Conservation (phyloP, 2,329 filamentous ascomycete genomes). For the Microcera coccophila region DNA sequence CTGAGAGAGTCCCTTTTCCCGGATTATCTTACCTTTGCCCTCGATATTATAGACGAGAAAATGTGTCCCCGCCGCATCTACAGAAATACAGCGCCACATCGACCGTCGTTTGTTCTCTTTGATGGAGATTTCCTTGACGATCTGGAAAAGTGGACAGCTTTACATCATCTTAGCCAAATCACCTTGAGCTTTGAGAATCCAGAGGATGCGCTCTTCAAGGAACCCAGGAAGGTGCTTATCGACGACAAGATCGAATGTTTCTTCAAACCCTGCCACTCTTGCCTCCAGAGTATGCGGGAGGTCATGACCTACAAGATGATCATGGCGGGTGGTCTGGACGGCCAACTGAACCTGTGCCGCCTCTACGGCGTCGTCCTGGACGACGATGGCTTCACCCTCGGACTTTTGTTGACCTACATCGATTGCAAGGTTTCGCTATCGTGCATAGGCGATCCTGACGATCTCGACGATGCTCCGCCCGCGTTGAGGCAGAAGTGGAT, state of each 20-base stretch:
- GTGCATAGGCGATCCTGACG: too few relatives aligned
- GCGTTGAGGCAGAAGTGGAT: slow-evolving; percentile 12
- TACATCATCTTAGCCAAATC: slow-evolving; percentile 20
- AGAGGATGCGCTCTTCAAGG: too few relatives aligned
- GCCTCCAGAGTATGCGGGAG: too few relatives aligned
- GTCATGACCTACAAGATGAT: too few relatives aligned
- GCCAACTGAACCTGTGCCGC: too few relatives aligned
- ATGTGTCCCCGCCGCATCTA: slow-evolving; percentile 7
- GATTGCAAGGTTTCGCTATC: slow-evolving; percentile 8
- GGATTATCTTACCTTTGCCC: slow-evolving; percentile 12
- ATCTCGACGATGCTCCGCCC: background rate
- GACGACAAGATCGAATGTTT: too few relatives aligned
- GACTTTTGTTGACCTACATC: slow-evolving; percentile 17
- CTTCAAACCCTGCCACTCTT: too few relatives aligned
- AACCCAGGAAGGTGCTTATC: too few relatives aligned
- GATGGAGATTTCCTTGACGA: slow-evolving; percentile 17
- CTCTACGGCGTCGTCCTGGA: slow-evolving; percentile 11
- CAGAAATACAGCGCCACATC: slow-evolving; percentile 3
- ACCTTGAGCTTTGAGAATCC: too few relatives aligned
- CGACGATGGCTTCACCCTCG: slow-evolving; percentile 5
- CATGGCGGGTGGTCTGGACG: too few relatives aligned
- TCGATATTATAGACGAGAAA: slow-evolving; percentile 16
- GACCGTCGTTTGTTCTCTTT: slow-evolving; percentile 13
- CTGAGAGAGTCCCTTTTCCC: slow-evolving; percentile 20
- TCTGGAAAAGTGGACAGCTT: slow-evolving; percentile 19